A percentile compares a stretch with the other conserved stretches of the same genome.
Evolutionary conservation across 2,329 filamentous ascomycete species (phyloP).

Genomic region (Stachybotrys echinatus): DNA sequence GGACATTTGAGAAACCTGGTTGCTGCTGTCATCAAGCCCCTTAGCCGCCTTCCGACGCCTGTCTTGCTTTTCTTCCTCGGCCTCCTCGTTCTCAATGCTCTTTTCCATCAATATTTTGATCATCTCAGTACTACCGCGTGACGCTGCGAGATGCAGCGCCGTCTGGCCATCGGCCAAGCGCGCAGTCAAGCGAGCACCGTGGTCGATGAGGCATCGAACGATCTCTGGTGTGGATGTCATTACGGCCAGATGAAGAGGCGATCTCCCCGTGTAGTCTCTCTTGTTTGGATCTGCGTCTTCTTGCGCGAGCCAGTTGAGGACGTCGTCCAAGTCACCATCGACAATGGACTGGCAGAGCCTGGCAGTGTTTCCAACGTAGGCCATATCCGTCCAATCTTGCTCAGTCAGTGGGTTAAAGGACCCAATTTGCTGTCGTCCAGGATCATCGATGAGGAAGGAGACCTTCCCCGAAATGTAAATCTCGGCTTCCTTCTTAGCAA

Average conservation of each 20-base stretch:
- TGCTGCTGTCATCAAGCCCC: slow-evolving; percentile 5
- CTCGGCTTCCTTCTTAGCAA: slow-evolving; percentile 67
- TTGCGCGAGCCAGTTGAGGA: slow-evolving; percentile 64
- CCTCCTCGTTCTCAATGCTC: slow-evolving; percentile 68
- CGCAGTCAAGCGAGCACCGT: slow-evolving; percentile 66
- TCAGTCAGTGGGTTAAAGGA: slow-evolving; percentile 77
- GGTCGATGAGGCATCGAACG: slow-evolving; percentile 65
- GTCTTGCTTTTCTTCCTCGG: slow-evolving; percentile 55
- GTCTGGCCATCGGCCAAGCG: slow-evolving; percentile 76
- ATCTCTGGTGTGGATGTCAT: slow-evolving; percentile 64
- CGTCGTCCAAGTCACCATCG: slow-evolving; percentile 63
- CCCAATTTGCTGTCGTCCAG: slow-evolving; percentile 67
- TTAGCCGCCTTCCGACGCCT: slow-evolving; percentile 34
- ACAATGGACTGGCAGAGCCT: slow-evolving; percentile 77
- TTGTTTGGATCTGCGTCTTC: slow-evolving; percentile 66
- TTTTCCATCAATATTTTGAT: slow-evolving; percentile 67
- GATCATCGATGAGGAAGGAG: slow-evolving; percentile 73
- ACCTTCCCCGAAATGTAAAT: slow-evolving; percentile 71
- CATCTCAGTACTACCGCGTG: slow-evolving; percentile 63
- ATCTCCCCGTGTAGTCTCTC: slow-evolving; percentile 73
- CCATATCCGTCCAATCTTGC: slow-evolving; percentile 87
- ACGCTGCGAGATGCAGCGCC: slow-evolving; percentile 75
- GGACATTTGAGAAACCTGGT: slow-evolving; percentile 7
- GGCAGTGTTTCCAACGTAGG: slow-evolving; percentile 76
- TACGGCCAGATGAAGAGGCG: slow-evolving; percentile 72